Conservation (phyloP, 345 rosid species). For the Hibiscus trionum region DNA sequence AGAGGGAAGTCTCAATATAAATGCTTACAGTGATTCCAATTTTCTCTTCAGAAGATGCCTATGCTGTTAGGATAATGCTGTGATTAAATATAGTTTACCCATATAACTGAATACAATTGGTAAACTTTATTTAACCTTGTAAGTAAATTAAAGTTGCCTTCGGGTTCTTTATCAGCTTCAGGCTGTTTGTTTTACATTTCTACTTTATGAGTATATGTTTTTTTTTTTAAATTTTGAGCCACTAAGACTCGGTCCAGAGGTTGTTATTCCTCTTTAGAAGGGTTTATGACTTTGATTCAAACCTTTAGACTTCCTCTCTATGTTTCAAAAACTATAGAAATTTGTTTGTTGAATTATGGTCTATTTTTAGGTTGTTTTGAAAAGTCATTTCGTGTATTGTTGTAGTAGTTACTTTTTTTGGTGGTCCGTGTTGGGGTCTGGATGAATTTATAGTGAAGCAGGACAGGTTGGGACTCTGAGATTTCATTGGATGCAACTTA, state of each 20-base stretch:
- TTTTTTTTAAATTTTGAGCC: background rate
- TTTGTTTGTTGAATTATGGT: background rate
- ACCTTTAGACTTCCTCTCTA: background rate
- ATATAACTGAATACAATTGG: background rate
- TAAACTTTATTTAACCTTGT: background rate
- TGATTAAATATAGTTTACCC: background rate
- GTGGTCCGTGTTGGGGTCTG: background rate
- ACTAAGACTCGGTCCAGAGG: background rate
- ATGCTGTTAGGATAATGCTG: background rate
- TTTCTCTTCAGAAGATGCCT: background rate
- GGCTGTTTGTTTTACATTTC: background rate
- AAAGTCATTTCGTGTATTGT: background rate
- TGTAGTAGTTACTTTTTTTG: background rate
- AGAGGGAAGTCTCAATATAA: background rate
- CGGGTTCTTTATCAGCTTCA: background rate
- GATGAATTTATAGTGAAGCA: background rate
- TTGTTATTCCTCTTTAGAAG: background rate
- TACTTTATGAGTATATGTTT: background rate
- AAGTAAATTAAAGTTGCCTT: background rate
- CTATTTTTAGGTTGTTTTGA: background rate
- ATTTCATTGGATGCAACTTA: background rate
- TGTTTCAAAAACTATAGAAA: background rate
- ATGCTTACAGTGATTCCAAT: background rate
- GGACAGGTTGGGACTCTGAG: background rate
- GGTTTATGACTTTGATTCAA: background rate